Percentiles rank a stretch among this genome's conserved stretches.
phyloP scores from a whole-genome alignment of 371 early-diverging fungal species.

The Lichtheimia ornata region DNA sequence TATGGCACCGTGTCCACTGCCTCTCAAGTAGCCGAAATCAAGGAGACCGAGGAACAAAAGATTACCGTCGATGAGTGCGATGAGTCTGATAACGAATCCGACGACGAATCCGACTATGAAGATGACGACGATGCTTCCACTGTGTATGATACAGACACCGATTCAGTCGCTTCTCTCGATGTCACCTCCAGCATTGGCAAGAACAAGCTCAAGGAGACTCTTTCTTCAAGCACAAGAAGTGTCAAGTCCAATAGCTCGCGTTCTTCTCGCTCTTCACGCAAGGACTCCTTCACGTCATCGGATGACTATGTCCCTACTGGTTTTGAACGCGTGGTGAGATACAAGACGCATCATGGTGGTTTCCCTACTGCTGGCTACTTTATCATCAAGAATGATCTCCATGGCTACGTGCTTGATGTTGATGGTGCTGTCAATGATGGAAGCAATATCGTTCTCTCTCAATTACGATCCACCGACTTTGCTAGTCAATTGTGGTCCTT shows the following conservation, averaged over 20 bases:
- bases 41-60: constrained; percentile 29
- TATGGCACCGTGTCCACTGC: constrained; percentile 23
- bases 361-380: constrained; percentile 42
- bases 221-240: constrained; percentile 5
- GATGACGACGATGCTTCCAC: constrained; percentile 20
- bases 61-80: constrained; percentile 28
- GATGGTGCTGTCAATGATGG: constrained; percentile 24
- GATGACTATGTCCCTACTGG: constrained; percentile 41
- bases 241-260: not conserved
- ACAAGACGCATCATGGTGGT: constrained; percentile 31
- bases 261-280: constrained; percentile 11
- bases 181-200: not conserved
- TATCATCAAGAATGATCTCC: constrained; percentile 45
- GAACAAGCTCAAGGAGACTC: constrained; percentile 2
- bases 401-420: constrained; percentile 45
- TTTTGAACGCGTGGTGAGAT: constrained; percentile 41
- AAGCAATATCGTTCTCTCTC: constrained; percentile 28
- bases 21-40: constrained; percentile 21
- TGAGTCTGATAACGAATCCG: constrained; percentile 27
- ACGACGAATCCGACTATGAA: constrained; percentile 26
- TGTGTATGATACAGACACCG: constrained; percentile 12
- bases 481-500: constrained; percentile 58
- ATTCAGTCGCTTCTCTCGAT: constrained; percentile 10
- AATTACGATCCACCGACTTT: constrained; percentile 34
- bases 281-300: constrained; percentile 16